Base-by-base conservation (phyloP, 805 yeast species). In the Wickerhamiella dianesei region DNA sequence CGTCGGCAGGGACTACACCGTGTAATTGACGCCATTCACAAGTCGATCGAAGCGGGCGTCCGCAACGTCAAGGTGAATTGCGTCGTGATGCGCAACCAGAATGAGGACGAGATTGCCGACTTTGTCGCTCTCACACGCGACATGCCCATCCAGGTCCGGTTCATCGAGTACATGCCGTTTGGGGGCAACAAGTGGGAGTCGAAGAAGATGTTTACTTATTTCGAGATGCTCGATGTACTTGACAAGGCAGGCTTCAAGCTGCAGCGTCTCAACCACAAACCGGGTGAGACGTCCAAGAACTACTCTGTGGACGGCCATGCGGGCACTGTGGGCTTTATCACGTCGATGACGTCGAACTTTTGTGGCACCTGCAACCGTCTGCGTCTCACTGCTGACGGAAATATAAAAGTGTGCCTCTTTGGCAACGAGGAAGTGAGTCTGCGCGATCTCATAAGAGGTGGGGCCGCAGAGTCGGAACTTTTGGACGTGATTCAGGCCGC, bases 151-250 rank as follows among this genome's bases (percentile, higher is more conserved):
- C 77, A 74, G 50, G 69, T 74, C 19, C 60, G 79, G 46, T 74
- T 74, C 53, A 74, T 74, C 39, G 79, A 74, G 53, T 74, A 73
- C 57, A 74, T 74, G 79, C 79, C 79, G 3, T 74, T 74, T 54
- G 73, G 65, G 49, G 79, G 79, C 2, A 74, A 74, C 57, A 70
- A 69, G 51, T 74, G 78, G 78, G 63, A 69, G 14, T 53, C 61
- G 36, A 51, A 57, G 5, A 74, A 74, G 52, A 63, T 74, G 66
- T 64, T 73, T 39, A 56, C 70, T 5, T 74, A 66, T 53, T 56
- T 68, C 40, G 75, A 72, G 48, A 73, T 74, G 50, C 53, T 69
- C 18, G 54, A 55, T 13, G 55, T 56, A 14, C 67, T 74, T 18
- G 49, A 49, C 32, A 8, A 22, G 3, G 45, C 35, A 4, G 55